Conservation (phyloP, 2,329 filamentous ascomycete species). For the Fusarium clavum region DNA sequence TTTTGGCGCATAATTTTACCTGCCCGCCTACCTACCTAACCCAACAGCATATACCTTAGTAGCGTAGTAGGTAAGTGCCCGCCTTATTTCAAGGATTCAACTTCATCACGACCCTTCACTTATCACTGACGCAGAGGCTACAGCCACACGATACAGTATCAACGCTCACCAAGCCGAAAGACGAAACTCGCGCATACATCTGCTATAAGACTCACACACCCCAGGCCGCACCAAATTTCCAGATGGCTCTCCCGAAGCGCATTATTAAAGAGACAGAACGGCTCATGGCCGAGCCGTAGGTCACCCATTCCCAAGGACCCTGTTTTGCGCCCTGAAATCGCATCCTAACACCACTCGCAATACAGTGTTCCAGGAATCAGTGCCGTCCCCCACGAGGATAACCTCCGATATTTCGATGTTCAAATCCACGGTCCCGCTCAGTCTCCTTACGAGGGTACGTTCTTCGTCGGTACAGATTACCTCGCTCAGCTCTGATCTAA, state of each 20-base stretch:
- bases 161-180: neutral
- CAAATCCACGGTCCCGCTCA: constrained; percentile 92
- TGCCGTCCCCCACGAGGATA: constrained; percentile 95
- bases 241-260: constrained; percentile 88
- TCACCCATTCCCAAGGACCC: constrained; percentile 15
- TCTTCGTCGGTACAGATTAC: neutral
- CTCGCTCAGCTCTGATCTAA: constrained; percentile 18
- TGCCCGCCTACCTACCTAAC: neutral
- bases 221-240: neutral
- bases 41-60: neutral
- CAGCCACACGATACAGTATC: constrained; percentile 1
- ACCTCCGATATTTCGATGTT: constrained; percentile 97
- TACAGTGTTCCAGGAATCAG: constrained; percentile 93
- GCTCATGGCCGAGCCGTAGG: constrained; percentile 95
- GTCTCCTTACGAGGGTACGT: constrained; percentile 91
- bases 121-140: constrained; percentile 9
- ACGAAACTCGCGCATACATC: neutral
- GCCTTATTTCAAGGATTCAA: constrained; percentile 33
- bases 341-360: constrained; percentile 36
- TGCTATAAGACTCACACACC: neutral
- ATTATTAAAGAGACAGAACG: constrained; percentile 99
- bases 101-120: constrained; percentile 24
- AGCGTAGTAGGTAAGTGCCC: constrained; percentile 19
- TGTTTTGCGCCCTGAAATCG: constrained; percentile 19
- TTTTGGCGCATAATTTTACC: too few relatives aligned